Percentiles rank a stretch among this genome's conserved stretches.
Conservation (phyloP, 129 eudicot species). For the Arctium lappa region DNA sequence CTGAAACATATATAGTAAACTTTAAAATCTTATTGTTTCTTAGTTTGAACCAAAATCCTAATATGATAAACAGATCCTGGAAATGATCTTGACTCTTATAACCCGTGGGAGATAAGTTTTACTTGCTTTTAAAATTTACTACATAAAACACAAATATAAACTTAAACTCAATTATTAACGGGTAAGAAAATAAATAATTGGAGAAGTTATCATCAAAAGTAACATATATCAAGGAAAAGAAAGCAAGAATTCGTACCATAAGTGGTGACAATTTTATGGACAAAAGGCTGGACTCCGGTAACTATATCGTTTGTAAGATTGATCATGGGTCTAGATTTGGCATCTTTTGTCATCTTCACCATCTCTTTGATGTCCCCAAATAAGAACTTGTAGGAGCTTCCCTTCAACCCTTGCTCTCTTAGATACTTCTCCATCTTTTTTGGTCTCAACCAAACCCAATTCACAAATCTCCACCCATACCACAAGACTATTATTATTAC, state of each 20-base stretch:
- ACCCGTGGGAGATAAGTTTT: too few relatives aligned
- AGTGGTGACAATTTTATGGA: not conserved
- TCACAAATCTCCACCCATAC: constrained; percentile 43
- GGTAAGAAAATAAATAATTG: not conserved
- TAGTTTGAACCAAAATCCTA: not conserved
- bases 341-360: constrained; percentile 34
- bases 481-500: not conserved
- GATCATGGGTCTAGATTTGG: constrained; percentile 27
- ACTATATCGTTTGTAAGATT: constrained; percentile 15
- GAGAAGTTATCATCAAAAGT: too few relatives aligned
- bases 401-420: constrained; percentile 55
- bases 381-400: constrained; percentile 45
- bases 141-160: not conserved
- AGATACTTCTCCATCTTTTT: constrained; percentile 46
- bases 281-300: constrained; percentile 8
- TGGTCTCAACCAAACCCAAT: constrained; percentile 65
- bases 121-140: too few relatives aligned
- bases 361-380: constrained; percentile 57
- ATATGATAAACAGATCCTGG: not conserved
- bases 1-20: not conserved
- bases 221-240: not conserved
- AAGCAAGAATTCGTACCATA: constrained; percentile 12
- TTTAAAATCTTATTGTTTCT: not conserved
- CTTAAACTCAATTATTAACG: not conserved
- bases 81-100: too few relatives aligned